A percentile compares a stretch with the other conserved stretches of the same genome.
These are phyloP conservation scores for Quercus berberidifolia DNA, from an alignment of 306 rosid genomes.

Conservation along the genomic window DNA sequence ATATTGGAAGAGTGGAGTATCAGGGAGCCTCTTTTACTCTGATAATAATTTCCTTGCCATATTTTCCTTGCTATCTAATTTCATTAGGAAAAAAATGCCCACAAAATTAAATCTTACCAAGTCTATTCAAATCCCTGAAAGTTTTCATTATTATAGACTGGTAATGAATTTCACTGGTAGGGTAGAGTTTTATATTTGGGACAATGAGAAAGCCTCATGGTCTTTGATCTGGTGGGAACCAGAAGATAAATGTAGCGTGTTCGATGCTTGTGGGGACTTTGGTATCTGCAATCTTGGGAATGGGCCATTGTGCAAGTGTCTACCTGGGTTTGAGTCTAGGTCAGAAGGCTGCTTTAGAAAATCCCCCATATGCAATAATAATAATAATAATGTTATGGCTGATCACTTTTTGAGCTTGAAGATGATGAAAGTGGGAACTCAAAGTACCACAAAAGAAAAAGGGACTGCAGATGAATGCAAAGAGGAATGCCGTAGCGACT, in stretches of 20 bases:
- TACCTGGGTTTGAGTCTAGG: slow-evolving; percentile 8
- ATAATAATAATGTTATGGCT: neutral
- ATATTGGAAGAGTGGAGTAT: slow-evolving; percentile 13
- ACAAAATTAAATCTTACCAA: too few relatives aligned
- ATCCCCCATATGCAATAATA: neutral
- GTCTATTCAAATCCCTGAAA: too few relatives aligned
- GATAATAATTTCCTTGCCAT: neutral
- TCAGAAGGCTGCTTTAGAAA: neutral
- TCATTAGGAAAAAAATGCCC: too few relatives aligned
- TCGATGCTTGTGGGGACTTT: neutral
- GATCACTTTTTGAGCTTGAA: slow-evolving; percentile 10
- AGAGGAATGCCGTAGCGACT: neutral
- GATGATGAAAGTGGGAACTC: neutral
- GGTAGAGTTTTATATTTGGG: neutral
- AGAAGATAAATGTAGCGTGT: neutral
- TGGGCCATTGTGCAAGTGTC: neutral
- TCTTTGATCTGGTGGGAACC: neutral
- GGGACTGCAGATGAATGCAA: slow-evolving; percentile 22
- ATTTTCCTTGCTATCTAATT: neutral
- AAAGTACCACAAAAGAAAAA: rapidly evolving
- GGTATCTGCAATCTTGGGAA: slow-evolving; percentile 1
- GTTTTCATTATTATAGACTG: slow-evolving; percentile 8
- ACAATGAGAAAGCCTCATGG: neutral
- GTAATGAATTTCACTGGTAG: slow-evolving; percentile 19
- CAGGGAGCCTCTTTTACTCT: too few relatives aligned